Evolutionary conservation across 176 grass and related monocot species (phyloP), one percentile per base, ranked within the genome.

Genomic region (Elaeis guineensis): DNA sequence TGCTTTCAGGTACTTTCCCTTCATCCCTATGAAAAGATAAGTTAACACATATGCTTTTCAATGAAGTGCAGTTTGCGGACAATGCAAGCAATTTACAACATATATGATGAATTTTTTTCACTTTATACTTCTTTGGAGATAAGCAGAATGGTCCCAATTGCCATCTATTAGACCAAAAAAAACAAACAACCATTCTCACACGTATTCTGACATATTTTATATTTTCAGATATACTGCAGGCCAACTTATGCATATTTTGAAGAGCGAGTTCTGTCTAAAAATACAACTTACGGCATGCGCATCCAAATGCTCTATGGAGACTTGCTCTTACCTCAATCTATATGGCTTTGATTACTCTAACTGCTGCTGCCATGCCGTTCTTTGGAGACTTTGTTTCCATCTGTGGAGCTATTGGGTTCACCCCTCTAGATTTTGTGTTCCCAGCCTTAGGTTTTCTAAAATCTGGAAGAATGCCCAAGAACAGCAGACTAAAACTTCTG

Each of bases 331-430:
- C 89, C 54, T 85, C 78, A 25, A 21, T 54, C 22, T 88, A 94
- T 67, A 88, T 82, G 49, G 62, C 52, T 12, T 6, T 35, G 0
- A 79, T 88, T 59, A 88, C 82, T 49, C 66, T 95, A 16, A 25
- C 80, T 54, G 73, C 82, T 0, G 77, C 85, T 0, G 85, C 82
- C 19, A 75, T 89, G 70, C 85, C 85, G 2, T 95, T 95, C 78
- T 95, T 86, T 56, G 90, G 85, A 59, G 90, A 95, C 61, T 89
- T 95, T 50, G 90, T 89, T 14, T 76, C 85, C 9, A 61, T 95
- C 19, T 95, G 90, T 29, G 85, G 85, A 69, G 90, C 90, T 9
- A 39, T 95, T 24, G 85, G 85, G 2, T 89, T 95, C 69, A 81
- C 85, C 25, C 82, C 90, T 57, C 50, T 95, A 53, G 90, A 95